phyloP scores from a whole-genome alignment of 768 basidiomycete genomes.

The Tylopilus sp. region DNA sequence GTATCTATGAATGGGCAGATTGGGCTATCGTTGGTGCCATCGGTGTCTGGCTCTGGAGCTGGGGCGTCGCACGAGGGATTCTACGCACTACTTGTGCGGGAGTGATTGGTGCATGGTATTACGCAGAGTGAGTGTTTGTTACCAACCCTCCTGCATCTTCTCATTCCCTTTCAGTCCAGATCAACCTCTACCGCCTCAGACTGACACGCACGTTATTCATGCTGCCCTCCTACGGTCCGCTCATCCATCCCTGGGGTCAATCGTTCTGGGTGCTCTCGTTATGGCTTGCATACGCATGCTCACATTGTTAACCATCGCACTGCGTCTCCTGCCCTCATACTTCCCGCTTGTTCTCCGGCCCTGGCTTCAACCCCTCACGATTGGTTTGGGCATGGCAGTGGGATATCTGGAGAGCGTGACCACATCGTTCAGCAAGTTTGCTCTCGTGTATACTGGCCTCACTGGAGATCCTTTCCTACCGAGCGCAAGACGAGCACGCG shows the following conservation, averaged over 20 bases:
- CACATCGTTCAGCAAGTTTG: constrained; percentile 59
- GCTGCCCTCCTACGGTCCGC: constrained; percentile 76
- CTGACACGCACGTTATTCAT: constrained; percentile 70
- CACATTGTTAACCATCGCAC: constrained; percentile 43
- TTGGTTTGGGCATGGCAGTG: constrained; percentile 37
- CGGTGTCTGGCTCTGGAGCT: constrained; percentile 66
- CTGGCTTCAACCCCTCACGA: constrained; percentile 38
- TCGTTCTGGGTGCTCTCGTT: constrained; percentile 72
- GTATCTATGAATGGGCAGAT: constrained; percentile 63
- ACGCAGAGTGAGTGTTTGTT: constrained; percentile 47
- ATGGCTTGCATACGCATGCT: constrained; percentile 68
- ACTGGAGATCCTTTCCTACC: constrained; percentile 70
- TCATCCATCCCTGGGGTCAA: constrained; percentile 77
- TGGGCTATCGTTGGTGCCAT: constrained; percentile 61
- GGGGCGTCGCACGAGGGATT: constrained; percentile 76
- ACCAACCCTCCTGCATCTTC: background rate
- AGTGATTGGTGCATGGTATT: constrained; percentile 93
- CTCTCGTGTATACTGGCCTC: constrained; percentile 69
- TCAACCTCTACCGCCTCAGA: constrained; percentile 39
- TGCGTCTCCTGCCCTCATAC: constrained; percentile 55
- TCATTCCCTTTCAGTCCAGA: constrained; percentile 19
- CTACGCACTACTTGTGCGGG: constrained; percentile 74
- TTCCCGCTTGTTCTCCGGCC: constrained; percentile 42
- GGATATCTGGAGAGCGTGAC: constrained; percentile 43
- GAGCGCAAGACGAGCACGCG: constrained; percentile 53